A percentile compares a stretch with the other conserved stretches of the same genome.
Conservation (phyloP, 2,329 filamentous ascomycete genomes). For the Fusarium floridanum region DNA sequence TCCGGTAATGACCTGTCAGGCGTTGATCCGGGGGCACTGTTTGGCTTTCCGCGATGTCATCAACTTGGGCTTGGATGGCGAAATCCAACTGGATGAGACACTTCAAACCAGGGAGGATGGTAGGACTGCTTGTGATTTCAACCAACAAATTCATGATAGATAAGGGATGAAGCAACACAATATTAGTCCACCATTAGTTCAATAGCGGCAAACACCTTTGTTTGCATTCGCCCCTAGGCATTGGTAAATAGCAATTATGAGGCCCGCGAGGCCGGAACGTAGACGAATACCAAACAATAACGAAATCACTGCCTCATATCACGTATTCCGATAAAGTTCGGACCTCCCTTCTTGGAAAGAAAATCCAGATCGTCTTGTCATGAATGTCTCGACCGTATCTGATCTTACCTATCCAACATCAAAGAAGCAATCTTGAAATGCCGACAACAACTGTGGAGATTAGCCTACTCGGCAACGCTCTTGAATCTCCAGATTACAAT, state of each 20-base stretch:
- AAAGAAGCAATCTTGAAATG: not conserved
- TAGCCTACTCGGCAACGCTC: not conserved
- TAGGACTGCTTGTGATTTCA: not conserved
- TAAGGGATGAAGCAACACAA: not conserved
- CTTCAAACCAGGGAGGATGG: not conserved
- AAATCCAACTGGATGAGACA: not conserved
- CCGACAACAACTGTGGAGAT: not conserved
- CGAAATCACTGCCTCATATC: not conserved
- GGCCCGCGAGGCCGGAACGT: not conserved
- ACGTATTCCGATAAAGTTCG: not conserved
- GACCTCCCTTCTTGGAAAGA: not conserved
- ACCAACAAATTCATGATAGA: not conserved
- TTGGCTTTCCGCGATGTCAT: not conserved
- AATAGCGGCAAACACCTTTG: not conserved
- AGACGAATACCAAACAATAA: not conserved
- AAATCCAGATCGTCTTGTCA: not conserved
- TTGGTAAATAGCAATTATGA: not conserved
- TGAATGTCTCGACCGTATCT: not conserved
- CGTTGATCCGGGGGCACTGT: not conserved
- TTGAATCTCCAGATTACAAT: not conserved
- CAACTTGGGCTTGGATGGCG: not conserved
- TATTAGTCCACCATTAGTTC: not conserved
- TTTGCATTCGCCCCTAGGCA: not conserved
- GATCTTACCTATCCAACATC: not conserved
- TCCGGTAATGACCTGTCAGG: not conserved